Evolutionary conservation across 257 asterid genomes (phyloP), one percentile per base, ranked within the genome.

Genomic region (Plectranthus barbatus): DNA sequence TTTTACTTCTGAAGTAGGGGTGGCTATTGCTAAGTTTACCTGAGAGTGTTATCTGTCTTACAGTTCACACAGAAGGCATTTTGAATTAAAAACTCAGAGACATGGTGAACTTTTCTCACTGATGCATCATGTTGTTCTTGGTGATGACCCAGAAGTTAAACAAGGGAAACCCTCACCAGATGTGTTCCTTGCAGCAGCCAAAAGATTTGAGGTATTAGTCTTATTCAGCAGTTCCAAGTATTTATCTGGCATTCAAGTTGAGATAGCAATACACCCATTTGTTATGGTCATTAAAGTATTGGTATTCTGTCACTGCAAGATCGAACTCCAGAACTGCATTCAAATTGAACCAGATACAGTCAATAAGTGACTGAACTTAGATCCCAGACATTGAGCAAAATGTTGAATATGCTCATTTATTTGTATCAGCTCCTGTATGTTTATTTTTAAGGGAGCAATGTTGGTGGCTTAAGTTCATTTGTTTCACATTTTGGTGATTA

Each of bases 121-220:
- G 69, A 92, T 92, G 99, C 96, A 90, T 82, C 99, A 87, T 68
- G 72, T 89, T 44, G 91, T 89, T 70, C 82, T 73, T 60, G 99
- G 97, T 45, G 99, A 92, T 82, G 99, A 92, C 78, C 97, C 96
- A 31, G 96, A 89, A 79, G 96, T 89, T 46, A 92, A 87, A 80
- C 86, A 82, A 60, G 99, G 99, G 64, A 93, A 93, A 70, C 97
- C 97, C 53, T 85, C 99, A 49, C 99, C 97, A 4, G 99, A 92
- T 65, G 79, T 72, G 56, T 92, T 89, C 78, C 91, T 92, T 75
- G 89, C 90, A 72, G 98, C 94, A 5, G 95, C 96, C 58, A 87
- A 63, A 68, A 79, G 97, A 82, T 92, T 89, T 55, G 96, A 93
- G 97, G 97, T 86, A 62, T 65, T 44, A 56, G 42, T 66, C 70